Base-by-base conservation (phyloP, 768 basidiomycete genomes). In the Boletus sensibilis region DNA sequence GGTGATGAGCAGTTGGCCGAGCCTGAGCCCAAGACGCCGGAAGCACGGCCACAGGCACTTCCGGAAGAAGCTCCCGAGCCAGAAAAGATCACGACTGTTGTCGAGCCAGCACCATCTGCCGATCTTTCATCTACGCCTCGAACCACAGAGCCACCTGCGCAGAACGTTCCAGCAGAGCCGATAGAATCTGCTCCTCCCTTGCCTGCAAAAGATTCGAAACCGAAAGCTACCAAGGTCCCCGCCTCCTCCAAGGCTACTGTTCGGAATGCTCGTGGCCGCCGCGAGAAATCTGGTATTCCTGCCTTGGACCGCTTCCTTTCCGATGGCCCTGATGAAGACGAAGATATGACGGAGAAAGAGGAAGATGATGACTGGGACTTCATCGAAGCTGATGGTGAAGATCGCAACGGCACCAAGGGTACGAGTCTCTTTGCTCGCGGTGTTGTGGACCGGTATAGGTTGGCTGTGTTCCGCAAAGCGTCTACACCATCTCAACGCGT, bases 281-380 rank as follows among this genome's bases (percentile, higher is more conserved):
- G 87, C 55, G 91, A 93, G 72, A 90, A 90, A 67, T 93, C 92
- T 31, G 92, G 90, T 55, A 82, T 94, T 41, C 80, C 85, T 16
- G 91, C 90, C 2, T 74, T 94, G 70, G 90, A 94, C 70, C 82
- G 84, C 44, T 84, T 85, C 66, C 72, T 90, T 29, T 80, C 81
- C 14, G 85, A 84, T 66, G 79, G 71, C 38, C 73, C 73, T 56
- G 77, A 78, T 29, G 78, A 76, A 56, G 78, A 79, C 18, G 76
- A 64, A 1, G 74, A 74, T 31, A 68, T 66, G 53, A 76, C 74
- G 20, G 78, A 79, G 63, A 74, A 53, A 50, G 72, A 74, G 20
- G 84, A 87, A 52, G 92, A 93, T 49, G 89, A 92, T 40, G 93
- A 94, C 54, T 96, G 94, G 93, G 93, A 94, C 80, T 83, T 94